These are phyloP conservation scores for Gremmenia infestans DNA, from an alignment of 2,329 filamentous ascomycete genomes.

Conservation along the genomic window DNA sequence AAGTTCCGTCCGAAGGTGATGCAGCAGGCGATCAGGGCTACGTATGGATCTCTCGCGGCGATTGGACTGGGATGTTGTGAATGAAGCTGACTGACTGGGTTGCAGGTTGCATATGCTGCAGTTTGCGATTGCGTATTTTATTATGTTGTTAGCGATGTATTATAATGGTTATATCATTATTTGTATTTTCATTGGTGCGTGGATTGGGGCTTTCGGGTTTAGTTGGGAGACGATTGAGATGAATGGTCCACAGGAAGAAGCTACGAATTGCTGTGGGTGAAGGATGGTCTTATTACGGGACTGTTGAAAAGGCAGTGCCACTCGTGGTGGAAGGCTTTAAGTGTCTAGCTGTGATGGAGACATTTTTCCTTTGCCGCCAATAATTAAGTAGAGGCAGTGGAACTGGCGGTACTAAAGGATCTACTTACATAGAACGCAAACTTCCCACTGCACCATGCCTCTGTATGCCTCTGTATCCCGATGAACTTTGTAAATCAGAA, in stretches of 20 bases:
- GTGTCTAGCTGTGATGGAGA: too few species aligned
- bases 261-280: constrained; percentile 25
- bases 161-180: constrained; percentile 73
- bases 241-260: constrained; percentile 18
- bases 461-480: too few species aligned
- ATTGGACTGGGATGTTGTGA: too few species aligned
- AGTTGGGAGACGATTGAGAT: constrained; percentile 57
- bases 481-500: background rate
- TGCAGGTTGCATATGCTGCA: constrained; percentile 57
- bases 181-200: constrained; percentile 73
- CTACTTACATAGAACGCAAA: too few species aligned
- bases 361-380: background rate
- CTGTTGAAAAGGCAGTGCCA: background rate
- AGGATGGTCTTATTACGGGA: background rate
- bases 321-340: too few species aligned
- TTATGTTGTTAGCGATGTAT: constrained; percentile 67
- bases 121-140: constrained; percentile 71
- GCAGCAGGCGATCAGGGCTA: constrained; percentile 62
- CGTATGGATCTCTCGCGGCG: constrained; percentile 23
- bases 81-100: too few species aligned
- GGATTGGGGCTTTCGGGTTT: constrained; percentile 67
- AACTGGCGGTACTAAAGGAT: background rate
- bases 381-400: background rate
- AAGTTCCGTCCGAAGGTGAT: constrained; percentile 51
- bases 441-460: too few species aligned